These are phyloP conservation scores for Flaveria trinervia DNA, from an alignment of 129 eudicot genomes.

Conservation along the genomic window DNA sequence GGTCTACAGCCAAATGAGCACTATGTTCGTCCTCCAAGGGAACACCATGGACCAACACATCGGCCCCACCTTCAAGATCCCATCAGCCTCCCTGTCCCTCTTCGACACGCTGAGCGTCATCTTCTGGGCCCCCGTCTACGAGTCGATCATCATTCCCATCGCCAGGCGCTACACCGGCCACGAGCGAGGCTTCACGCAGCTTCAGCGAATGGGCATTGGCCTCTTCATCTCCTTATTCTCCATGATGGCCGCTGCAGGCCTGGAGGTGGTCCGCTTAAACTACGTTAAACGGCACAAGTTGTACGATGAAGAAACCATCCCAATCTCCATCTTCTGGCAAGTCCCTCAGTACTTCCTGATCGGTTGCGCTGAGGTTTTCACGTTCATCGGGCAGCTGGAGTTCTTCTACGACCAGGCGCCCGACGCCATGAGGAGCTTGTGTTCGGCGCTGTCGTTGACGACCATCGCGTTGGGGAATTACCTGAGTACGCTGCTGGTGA, in stretches of 20 bases:
- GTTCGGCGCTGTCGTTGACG: slow-evolving; percentile 60
- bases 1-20: slow-evolving; percentile 88
- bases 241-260: slow-evolving; percentile 62
- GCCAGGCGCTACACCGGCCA: slow-evolving; percentile 65
- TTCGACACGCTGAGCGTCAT: slow-evolving; percentile 84
- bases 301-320: slow-evolving; percentile 49
- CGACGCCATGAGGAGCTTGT: slow-evolving; percentile 73
- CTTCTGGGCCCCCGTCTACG: slow-evolving; percentile 81
- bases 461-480: slow-evolving; percentile 60
- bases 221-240: slow-evolving; percentile 60
- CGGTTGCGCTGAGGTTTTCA: slow-evolving; percentile 81
- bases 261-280: slow-evolving; percentile 61
- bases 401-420: slow-evolving; percentile 83
- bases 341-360: slow-evolving; percentile 72
- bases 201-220: slow-evolving; percentile 91
- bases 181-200: slow-evolving; percentile 73
- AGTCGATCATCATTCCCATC: slow-evolving; percentile 48
- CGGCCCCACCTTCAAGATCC: slow-evolving; percentile 68
- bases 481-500: slow-evolving; percentile 54
- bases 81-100: slow-evolving; percentile 74
- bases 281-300: slow-evolving; percentile 40
- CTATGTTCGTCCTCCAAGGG: slow-evolving; percentile 90
- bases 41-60: slow-evolving; percentile 84
- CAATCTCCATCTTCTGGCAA: slow-evolving; percentile 75
- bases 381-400: slow-evolving; percentile 62